Evolutionary conservation across 2,329 filamentous ascomycete genomes (phyloP).

Genomic region (Colletotrichum horii): DNA sequence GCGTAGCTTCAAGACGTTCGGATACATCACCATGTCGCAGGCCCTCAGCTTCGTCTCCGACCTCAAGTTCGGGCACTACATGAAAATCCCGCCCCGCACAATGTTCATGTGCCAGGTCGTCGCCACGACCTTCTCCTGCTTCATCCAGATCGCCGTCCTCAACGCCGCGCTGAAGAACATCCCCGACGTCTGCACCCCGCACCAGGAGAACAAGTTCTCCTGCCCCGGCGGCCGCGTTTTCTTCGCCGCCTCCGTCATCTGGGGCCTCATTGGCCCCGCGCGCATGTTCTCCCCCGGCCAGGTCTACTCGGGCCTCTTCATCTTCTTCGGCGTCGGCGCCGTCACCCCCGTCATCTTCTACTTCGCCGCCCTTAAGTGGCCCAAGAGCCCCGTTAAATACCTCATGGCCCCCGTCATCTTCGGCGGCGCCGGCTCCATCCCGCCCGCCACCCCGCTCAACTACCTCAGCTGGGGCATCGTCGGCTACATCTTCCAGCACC

Average conservation of each 20-base stretch:
- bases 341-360: conserved; percentile 58
- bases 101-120: conserved; percentile 72
- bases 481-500: conserved; percentile 73
- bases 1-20: conserved; percentile 65
- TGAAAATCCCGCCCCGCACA: conserved; percentile 71
- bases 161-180: conserved; percentile 68
- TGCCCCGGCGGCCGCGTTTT: conserved; percentile 70
- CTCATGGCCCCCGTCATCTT: conserved; percentile 69
- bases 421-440: conserved; percentile 62
- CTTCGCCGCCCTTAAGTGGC: conserved; percentile 52
- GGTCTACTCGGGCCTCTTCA: conserved; percentile 65
- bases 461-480: conserved; percentile 78
- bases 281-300: conserved; percentile 68
- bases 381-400: conserved; percentile 53
- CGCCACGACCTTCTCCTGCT: conserved; percentile 69
- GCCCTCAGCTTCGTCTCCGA: conserved; percentile 69
- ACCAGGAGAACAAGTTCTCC: conserved; percentile 63
- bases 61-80: conserved; percentile 76
- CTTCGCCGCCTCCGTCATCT: conserved; percentile 71
- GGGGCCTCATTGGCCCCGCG: conserved; percentile 69
- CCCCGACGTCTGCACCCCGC: conserved; percentile 63
- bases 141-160: conserved; percentile 69
- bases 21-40: conserved; percentile 69
- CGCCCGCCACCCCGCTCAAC: conserved; percentile 74
- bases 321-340: conserved; percentile 65